phyloP scores from a whole-genome alignment of 2,329 filamentous ascomycete species.

The Penicillium sp. region DNA sequence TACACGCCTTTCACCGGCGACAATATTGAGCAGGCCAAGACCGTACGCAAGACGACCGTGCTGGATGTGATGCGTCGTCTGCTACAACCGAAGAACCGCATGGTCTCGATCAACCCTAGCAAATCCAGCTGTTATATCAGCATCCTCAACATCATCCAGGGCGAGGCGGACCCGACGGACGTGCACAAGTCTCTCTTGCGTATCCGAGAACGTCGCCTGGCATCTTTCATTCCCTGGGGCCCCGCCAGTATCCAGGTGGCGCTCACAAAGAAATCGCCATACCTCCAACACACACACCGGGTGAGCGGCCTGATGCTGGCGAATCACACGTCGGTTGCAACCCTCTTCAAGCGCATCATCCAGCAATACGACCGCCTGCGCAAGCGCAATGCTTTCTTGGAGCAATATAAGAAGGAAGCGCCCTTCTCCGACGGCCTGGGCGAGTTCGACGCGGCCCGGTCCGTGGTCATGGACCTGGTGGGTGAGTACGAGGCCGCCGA shows the following conservation, averaged over 20 bases:
- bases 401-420: conserved; percentile 92
- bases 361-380: conserved; percentile 89
- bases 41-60: conserved; percentile 95
- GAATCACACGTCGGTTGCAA: conserved; percentile 96
- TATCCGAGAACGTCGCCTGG: conserved; percentile 88
- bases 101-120: conserved; percentile 92
- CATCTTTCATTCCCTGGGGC: conserved; percentile 97
- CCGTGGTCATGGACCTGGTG: conserved; percentile 88
- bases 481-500: conserved; percentile 95
- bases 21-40: conserved; percentile 94
- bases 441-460: conserved; percentile 91
- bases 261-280: conserved; percentile 92
- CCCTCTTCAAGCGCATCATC: conserved; percentile 91
- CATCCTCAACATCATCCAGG: conserved; percentile 97
- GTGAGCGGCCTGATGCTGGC: conserved; percentile 97
- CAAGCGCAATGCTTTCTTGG: conserved; percentile 95
- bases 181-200: conserved; percentile 96
- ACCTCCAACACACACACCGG: conserved; percentile 88
- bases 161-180: conserved; percentile 95
- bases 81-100: conserved; percentile 96
- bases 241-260: conserved; percentile 97
- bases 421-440: conserved; percentile 87
- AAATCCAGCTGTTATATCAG: conserved; percentile 99
- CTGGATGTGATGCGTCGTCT: conserved; percentile 95
- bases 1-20: conserved; percentile 98